Evolutionary conservation across 257 asterid species (phyloP).

Genomic region (Nicotiana tabacum): DNA sequence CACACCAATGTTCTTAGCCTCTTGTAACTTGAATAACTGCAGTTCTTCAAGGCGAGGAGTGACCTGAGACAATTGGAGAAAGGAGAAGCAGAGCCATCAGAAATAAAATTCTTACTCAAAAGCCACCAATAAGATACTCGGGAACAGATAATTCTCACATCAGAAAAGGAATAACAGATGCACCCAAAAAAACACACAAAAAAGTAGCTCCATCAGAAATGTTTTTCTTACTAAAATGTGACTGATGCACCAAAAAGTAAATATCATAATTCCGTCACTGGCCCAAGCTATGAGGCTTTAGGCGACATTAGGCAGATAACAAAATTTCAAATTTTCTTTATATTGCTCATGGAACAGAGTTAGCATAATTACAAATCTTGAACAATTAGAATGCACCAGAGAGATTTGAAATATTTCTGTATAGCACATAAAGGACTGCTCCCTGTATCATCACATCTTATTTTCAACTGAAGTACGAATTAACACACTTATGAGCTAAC

Average conservation of each 20-base stretch:
- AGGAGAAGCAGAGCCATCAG: not conserved
- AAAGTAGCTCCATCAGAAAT: not conserved
- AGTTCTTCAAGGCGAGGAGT: slow-evolving; percentile 94
- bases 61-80: slow-evolving; percentile 46
- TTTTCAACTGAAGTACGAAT: not conserved
- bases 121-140: not conserved
- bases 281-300: not conserved
- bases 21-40: slow-evolving; percentile 67
- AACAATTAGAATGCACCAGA: not conserved
- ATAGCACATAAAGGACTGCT: not conserved
- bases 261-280: not conserved
- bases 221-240: not conserved
- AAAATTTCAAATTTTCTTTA: not conserved
- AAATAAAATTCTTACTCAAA: not conserved
- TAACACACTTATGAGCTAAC: not conserved
- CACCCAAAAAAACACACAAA: not conserved
- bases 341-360: not conserved
- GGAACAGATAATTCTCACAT: not conserved
- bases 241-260: not conserved
- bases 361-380: not conserved
- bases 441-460: not conserved
- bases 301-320: not conserved
- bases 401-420: not conserved
- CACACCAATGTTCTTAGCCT: slow-evolving; percentile 42
- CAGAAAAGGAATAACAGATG: not conserved